Evolutionary conservation across 495 filamentous ascomycete genomes (phyloP), one percentile per base, ranked within the genome.

Genomic region (Podospora australis): DNA sequence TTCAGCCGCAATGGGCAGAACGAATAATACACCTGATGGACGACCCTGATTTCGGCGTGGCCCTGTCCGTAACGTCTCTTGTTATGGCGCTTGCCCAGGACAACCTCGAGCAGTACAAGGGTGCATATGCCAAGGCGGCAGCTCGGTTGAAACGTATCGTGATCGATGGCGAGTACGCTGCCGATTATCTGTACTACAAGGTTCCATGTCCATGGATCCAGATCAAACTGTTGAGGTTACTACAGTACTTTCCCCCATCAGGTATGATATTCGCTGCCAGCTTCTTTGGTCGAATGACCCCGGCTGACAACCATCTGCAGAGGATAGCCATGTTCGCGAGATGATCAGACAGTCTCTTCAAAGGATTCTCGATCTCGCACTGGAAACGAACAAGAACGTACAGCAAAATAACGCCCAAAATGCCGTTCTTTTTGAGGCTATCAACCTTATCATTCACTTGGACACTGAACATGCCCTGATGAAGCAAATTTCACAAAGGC

Each of bases 321-420:
- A 96, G 56, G 94, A 99, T 59, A 88, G 83, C 52, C 87, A 94
- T 62, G 83, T 95, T 20, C 86, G 91, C 41, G 83, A 87, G 32
- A 83, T 97, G 59, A 95, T 99, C 41, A 85, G 94, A 24, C 87
- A 96, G 55, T 92, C 91, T 5, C 67, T 97, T 19, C 83, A 91
- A 62, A 87, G 84, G 57, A 94, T 96, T 13, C 78, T 99, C 60
- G 85, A 96, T 58, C 68, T 84, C 26, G 92, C 92, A 1, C 80
- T 95, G 73, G 89, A 95, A 54, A 87, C 88, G 58, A 91, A 88
- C 10, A 99, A 97, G 70, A 97, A 99, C 55, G 94, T 97, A 13
- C 94, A 99, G 68, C 92, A 99, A 63, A 99, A 99, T 63, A 99
- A 99, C 68, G 94, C 94, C 1, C 94, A 97, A 59, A 97, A 99